Evolutionary conservation across 1,139 yeast genomes (phyloP), one percentile per base, ranked within the genome.

Genomic region (Candida labiduridarum): DNA sequence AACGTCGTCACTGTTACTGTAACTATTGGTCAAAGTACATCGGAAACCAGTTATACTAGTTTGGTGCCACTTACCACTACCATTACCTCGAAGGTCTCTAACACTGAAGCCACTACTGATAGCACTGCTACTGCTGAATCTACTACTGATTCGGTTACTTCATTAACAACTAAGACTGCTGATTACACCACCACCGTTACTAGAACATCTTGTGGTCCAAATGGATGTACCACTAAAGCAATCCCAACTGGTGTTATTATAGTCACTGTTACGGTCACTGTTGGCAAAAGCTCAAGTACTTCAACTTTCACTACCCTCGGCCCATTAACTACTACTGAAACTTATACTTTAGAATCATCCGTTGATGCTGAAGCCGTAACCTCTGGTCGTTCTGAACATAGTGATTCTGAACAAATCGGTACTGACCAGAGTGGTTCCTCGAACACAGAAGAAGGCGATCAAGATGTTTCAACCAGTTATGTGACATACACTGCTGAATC

Each of bases 401-500:
- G 12, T 30, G 25, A 6, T 14, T 14, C 40, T 18, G 29, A 25
- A 7, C 8, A 25, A 25, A 35, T 22, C 11, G 30, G 16, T 19
- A 6, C 30, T 25, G 29, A 7, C 8, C 9, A 25, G 8, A 25
- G 16, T 10, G 35, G 12, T 16, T 19, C 48, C 4, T 40, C 39
- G n/a, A 12, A 12, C 12, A 18, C 48, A 10, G 25, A 16, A 22
- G 15, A 11, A 12, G 12, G 9, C n/a, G 12, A 7, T 15, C 22
- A 14, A 14, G 38, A 27, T 9, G n/a, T 40, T 33, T 44, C 44
- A 6, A 48, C 50, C 3, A 29, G 35, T 7, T 48, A 43, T 25
- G 33, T 44, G 2, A 48, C 50, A 7, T n/a, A n/a, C 16, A 53
- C 63, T 40, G 55, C 53, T 50, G 25, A 57, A 56, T 56, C 53